Evolutionary conservation across 768 basidiomycete species (phyloP).

Genomic region (Psilocybe cubensis): DNA sequence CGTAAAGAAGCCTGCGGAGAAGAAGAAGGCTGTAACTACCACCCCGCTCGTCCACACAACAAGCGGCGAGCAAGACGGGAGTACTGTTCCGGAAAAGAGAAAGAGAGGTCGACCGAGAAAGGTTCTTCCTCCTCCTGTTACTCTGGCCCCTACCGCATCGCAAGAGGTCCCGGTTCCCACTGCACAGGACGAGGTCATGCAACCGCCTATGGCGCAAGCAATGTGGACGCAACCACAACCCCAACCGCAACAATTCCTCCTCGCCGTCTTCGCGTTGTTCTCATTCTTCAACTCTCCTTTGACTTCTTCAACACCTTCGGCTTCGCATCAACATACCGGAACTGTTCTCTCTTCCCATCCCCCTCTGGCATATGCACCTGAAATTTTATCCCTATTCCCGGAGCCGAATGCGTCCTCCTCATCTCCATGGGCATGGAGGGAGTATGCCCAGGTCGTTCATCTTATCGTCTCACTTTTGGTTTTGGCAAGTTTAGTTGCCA

Average conservation of each 20-base stretch:
- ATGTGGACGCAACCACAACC: constrained; percentile 28
- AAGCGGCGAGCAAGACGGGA: constrained; percentile 27
- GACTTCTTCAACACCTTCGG: constrained; percentile 41
- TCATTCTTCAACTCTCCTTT: constrained; percentile 84
- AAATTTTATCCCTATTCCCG: constrained; percentile 32
- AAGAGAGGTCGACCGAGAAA: constrained; percentile 87
- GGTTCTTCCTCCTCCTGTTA: constrained; percentile 51
- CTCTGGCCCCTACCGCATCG: constrained; percentile 26
- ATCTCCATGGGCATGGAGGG: constrained; percentile 48
- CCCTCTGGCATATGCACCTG: constrained; percentile 35
- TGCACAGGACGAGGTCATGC: constrained; percentile 23
- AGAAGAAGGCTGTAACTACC: constrained; percentile 43
- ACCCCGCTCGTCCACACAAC: constrained; percentile 23
- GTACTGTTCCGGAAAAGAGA: constrained; percentile 66
- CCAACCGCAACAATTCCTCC: constrained; percentile 66
- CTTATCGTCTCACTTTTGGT: constrained; percentile 67
- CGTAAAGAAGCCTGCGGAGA: constrained; percentile 43
- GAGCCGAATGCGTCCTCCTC: constrained; percentile 20
- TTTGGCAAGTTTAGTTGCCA: constrained; percentile 53
- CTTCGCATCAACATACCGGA: constrained; percentile 58
- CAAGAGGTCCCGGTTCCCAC: constrained; percentile 11
- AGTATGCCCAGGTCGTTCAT: constrained; percentile 66
- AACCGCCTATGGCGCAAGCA: constrained; percentile 4
- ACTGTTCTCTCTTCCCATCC: constrained; percentile 49
- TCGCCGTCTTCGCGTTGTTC: constrained; percentile 83